Conservation (phyloP, 2,329 filamentous ascomycete species). For the Aspergillus niger region DNA sequence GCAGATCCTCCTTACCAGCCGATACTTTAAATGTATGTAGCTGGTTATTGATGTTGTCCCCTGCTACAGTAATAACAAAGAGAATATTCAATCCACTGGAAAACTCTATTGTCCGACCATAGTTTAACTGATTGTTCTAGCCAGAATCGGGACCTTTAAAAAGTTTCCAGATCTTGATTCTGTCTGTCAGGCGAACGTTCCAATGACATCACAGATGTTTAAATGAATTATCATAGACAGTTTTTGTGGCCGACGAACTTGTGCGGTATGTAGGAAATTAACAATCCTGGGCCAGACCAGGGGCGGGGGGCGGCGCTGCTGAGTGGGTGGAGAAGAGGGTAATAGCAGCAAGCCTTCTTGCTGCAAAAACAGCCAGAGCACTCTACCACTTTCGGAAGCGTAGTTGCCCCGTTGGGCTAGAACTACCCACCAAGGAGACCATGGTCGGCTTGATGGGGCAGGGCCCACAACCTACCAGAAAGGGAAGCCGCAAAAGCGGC, state of each 20-base stretch:
- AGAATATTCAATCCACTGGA: background rate
- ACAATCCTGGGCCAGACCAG: background rate
- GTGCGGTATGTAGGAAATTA: background rate
- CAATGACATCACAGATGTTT: background rate
- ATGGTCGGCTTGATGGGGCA: background rate
- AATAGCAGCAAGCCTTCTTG: background rate
- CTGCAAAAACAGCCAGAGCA: background rate
- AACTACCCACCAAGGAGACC: background rate
- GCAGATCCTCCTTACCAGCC: background rate
- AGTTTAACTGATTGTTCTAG: background rate
- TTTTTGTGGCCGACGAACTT: background rate
- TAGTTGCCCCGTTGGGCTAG: background rate
- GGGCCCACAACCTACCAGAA: background rate
- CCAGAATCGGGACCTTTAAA: background rate
- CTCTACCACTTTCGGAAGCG: background rate
- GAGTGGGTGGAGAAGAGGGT: background rate
- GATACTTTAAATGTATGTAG: background rate
- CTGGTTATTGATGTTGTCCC: background rate
- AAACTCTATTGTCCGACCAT: background rate
- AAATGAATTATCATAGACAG: background rate
- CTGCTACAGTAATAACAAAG: background rate
- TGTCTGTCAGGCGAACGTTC: background rate
- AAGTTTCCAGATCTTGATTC: background rate
- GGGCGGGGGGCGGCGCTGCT: background rate
- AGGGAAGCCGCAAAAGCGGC: background rate